Evolutionary conservation across 768 basidiomycete species (phyloP), one percentile per base, ranked within the genome.

Genomic region (Calocera cornea): DNA sequence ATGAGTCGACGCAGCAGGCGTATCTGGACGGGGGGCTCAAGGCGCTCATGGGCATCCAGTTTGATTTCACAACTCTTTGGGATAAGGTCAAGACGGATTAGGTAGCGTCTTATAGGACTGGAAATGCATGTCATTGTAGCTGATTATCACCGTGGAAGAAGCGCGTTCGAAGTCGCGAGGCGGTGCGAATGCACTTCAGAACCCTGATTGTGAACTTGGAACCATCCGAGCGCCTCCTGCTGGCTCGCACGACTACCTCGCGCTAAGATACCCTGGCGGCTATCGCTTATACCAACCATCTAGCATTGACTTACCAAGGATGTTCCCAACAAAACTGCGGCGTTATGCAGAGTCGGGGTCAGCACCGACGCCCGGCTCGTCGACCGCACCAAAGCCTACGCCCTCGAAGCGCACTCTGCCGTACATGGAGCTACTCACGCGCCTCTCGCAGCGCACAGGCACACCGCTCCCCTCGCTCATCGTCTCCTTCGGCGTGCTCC

Each of bases 401-500:
- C 44, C 44, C 2, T 60, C 54, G 2, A 60, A 60, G 22, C 54
- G 54, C 54, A 14, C 54, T 16, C 31, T 14, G 5, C 54, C 54
- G 2, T 60, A 60, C 54, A 60, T 60, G 54, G 14, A 60, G 5
- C 7, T 10, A 5, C 54, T 60, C 54, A 60, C 14, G 27, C 24
- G 31, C 19, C 72, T 93, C 12, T 86, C 92, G 19, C 76, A 80
- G 5, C 83, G 86, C 40, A 91, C 91, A 19, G 84, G 88, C 19
- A 81, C 89, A 1, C 89, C 90, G 16, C 74, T 95, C 0, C 81
- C 91, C 0, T 92, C 91, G 12, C 82, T 97, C 69, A 70, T 83
- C 10, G 70, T 89, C 44, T 91, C 92, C 0, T 95, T 97, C 70
- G 86, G 83, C 3, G 77, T 94, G 65, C 80, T 97, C 1, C 94